Percentiles rank a stretch among this genome's conserved stretches.
Conservation (phyloP, 257 asterid genomes). For the Linderniella brevidens region DNA sequence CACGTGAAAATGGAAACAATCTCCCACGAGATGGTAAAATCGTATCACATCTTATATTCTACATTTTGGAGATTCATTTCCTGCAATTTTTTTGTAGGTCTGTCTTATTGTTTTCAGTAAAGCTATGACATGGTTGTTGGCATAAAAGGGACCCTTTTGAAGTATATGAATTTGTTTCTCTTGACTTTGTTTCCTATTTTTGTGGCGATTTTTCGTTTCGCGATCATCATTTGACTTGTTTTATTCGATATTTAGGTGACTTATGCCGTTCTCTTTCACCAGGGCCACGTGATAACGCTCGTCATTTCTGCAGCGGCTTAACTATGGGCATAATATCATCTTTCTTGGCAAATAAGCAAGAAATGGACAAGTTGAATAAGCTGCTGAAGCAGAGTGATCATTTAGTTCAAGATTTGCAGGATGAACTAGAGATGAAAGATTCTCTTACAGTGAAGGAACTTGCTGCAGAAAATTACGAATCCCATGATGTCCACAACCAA, state of each 20-base stretch:
- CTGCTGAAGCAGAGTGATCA: slow-evolving; percentile 51
- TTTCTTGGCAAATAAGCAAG: slow-evolving; percentile 34
- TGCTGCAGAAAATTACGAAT: slow-evolving; percentile 30
- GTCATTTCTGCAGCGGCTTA: slow-evolving; percentile 51
- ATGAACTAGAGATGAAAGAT: slow-evolving; percentile 90
- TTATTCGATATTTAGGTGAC: neutral
- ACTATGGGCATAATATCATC: slow-evolving; percentile 57
- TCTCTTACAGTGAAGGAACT: slow-evolving; percentile 71
- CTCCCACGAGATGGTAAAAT: slow-evolving; percentile 25
- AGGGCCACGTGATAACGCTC: slow-evolving; percentile 39
- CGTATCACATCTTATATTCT: neutral
- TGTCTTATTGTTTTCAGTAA: too few species aligned
- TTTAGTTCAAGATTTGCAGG: slow-evolving; percentile 86
- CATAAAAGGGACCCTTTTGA: too few species aligned
- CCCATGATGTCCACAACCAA: slow-evolving; percentile 24
- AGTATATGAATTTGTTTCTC: too few species aligned
- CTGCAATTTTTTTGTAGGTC: too few species aligned
- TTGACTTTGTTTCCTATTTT: too few species aligned
- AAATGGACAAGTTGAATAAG: slow-evolving; percentile 36
- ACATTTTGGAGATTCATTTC: too few species aligned
- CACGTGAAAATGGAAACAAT: slow-evolving; percentile 15
- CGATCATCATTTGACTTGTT: neutral
- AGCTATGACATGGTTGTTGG: too few species aligned
- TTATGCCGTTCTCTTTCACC: slow-evolving; percentile 19
- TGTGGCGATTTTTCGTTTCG: too few species aligned